Evolutionary conservation across 371 early-diverging fungal species (phyloP), one percentile per base, ranked within the genome.

Genomic region (Mortierella sp.): DNA sequence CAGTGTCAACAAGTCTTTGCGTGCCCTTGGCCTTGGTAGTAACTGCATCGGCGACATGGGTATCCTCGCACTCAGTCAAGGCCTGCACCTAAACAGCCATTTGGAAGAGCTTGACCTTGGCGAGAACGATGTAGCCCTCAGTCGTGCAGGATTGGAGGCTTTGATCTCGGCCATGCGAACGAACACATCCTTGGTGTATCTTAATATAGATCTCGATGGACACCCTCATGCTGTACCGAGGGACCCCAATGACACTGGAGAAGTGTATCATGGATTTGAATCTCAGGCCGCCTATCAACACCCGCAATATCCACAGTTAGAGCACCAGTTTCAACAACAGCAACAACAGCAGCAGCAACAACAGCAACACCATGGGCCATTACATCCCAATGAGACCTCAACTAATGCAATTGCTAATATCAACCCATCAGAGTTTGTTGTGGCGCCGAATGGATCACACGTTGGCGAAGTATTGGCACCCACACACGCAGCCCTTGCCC

Each of bases 41-140:
- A 81, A 81, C 47, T 72, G 66, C 37, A 75, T 81, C 9, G 76
- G 81, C 6, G 76, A 81, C 57, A 52, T 61, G 63, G 81, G 81
- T 0, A 55, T 81, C 35, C 22, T 75, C 1, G 73, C 81, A 0
- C 22, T 81, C 65, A 72, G 76, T 16, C 81, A 75, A 54, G 70
- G 72, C 0, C 64, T 81, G 0, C 43, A 52, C 24, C 26, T 81
- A 55, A 81, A 81, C 66, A 73, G 26, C 18, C 22, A 61, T 10
- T 37, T 81, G 24, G 81, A 81, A 49, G 81, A 81, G n/a, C 70
- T 81, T 49, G 81, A 81, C 32, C 35, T 81, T 47, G 66, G 70
- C 24, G 72, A 81, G 32, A 81, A 81, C 28, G 81, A 80, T 37
- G 11, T 65, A 28, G 58, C 66, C 3, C 45, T 75, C 20, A 80